A percentile compares a stretch with the other conserved stretches of the same genome.
Conservation (phyloP, 352 stramenopile genomes). For the Phytopythium mirpurense region DNA sequence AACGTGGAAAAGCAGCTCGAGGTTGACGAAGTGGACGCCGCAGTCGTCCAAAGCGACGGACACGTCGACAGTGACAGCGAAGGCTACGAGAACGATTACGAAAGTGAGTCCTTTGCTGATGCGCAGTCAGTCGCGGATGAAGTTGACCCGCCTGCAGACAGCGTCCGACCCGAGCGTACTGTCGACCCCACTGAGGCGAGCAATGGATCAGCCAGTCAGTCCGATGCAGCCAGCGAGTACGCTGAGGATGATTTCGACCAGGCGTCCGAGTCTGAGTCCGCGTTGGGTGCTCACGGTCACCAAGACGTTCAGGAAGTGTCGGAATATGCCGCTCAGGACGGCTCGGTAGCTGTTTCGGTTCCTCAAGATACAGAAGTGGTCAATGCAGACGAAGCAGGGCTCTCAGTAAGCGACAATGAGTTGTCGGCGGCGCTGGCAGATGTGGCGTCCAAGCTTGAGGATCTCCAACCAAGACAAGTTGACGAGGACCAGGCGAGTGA, state of each 20-base stretch:
- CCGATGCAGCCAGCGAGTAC: slow-evolving; percentile 19
- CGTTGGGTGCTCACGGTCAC: not conserved
- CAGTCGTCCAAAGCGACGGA: not conserved
- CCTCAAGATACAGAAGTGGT: not conserved
- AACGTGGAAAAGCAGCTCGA: slow-evolving; percentile 16
- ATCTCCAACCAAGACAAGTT: no score
- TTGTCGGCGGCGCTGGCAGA: slow-evolving; percentile 12
- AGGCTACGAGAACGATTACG: slow-evolving; percentile 22
- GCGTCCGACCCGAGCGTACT: not conserved
- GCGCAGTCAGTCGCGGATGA: slow-evolving; percentile 11
- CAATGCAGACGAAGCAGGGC: not conserved
- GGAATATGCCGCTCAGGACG: not conserved
- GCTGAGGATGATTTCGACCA: slow-evolving; percentile 34
- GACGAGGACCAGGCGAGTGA: no score
- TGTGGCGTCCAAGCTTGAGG: slow-evolving; percentile 9
- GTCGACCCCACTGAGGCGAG: not conserved
- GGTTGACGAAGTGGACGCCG: not conserved
- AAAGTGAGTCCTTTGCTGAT: slow-evolving; percentile 47
- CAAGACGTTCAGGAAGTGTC: not conserved
- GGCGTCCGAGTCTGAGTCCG: slow-evolving; percentile 10
- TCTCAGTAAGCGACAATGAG: slow-evolving; percentile 5
- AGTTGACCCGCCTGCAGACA: not conserved
- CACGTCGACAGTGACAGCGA: slow-evolving; percentile 10
- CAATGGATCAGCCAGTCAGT: not conserved
- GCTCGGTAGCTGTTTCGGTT: not conserved